Evolutionary conservation across 1,284 basidiomycete species (phyloP).

Genomic region (Naganishia sp.): DNA sequence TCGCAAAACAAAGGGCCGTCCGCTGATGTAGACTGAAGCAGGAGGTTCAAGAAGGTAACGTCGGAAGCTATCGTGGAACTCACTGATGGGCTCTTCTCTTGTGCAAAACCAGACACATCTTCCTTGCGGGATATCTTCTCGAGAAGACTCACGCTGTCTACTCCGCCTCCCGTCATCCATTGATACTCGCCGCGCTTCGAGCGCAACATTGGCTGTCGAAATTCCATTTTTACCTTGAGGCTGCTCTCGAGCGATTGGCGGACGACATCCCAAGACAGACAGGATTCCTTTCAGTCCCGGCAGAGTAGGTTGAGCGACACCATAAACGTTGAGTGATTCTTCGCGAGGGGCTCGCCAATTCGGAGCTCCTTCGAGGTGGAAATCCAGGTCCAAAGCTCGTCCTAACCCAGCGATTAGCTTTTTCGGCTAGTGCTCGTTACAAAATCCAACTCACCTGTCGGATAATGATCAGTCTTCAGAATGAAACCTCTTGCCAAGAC

Average conservation of each 20-base stretch:
- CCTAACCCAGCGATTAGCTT: constrained; percentile 55
- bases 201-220: background rate
- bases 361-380: constrained; percentile 86
- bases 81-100: constrained; percentile 56
- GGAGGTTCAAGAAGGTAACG: constrained; percentile 35
- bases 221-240: background rate
- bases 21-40: constrained; percentile 64
- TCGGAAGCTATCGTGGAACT: constrained; percentile 39
- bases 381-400: constrained; percentile 83
- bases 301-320: constrained; percentile 90
- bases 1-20: constrained; percentile 90
- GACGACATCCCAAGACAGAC: constrained; percentile 78
- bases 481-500: constrained; percentile 87
- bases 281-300: constrained; percentile 90
- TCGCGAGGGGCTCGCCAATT: constrained; percentile 84
- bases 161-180: constrained; percentile 16
- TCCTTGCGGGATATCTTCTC: constrained; percentile 53
- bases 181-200: constrained; percentile 2
- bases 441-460: constrained; percentile 62
- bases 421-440: too few species aligned
- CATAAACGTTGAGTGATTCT: constrained; percentile 81
- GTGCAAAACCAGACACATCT: constrained; percentile 68
- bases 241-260: constrained; percentile 41
- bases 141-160: background rate
- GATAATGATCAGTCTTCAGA: constrained; percentile 90